Evolutionary conservation across 2,329 filamentous ascomycete species (phyloP), one percentile per base, ranked within the genome.

Genomic region (Colletotrichum endophyticum): DNA sequence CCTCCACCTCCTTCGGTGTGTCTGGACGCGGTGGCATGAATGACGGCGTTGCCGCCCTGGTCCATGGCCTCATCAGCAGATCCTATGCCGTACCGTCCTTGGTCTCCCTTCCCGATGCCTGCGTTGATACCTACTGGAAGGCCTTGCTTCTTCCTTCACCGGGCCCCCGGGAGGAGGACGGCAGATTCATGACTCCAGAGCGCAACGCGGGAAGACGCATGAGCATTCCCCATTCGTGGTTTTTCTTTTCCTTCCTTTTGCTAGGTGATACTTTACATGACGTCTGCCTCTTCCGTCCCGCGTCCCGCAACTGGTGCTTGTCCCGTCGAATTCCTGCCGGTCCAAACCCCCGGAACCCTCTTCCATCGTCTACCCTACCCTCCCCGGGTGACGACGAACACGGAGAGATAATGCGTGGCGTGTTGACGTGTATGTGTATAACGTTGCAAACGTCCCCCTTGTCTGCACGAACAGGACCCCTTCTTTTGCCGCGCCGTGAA

Each of bases 21-120:
- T 53, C 44, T 49, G 44, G n/a, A 49, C 56, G 30, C 11, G 22
- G 56, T 25, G 49, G 69, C 70, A 73, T 69, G 70, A 32, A 72
- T 28, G 69, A 67, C 57, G 32, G 30, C 56, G 19, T 49, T 28
- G 53, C 39, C 49, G 62, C 53, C 73, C 70, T 73, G 70, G 39
- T 73, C 73, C 73, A 69, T 69, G 68, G 61, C 44, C 19, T 28
- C n/a, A 39, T 59, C 69, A 59, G 62, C 69, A 73, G 53, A 68
- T 64, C 59, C 59, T 8, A 39, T 32, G 53, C 32, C 59, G 27
- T 25, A n/a, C 57, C 56, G 36, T 56, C 27, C 28, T 34, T 59
- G 25, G 25, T 72, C 22, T 22, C 27, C 16, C 44, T 27, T 68
- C 63, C 39, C 44, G 63, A 61, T 56, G 44, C 44, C n/a, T 53